These are phyloP conservation scores for Ustilago sp. DNA, from an alignment of 1,284 basidiomycete species.

Conservation along the genomic window DNA sequence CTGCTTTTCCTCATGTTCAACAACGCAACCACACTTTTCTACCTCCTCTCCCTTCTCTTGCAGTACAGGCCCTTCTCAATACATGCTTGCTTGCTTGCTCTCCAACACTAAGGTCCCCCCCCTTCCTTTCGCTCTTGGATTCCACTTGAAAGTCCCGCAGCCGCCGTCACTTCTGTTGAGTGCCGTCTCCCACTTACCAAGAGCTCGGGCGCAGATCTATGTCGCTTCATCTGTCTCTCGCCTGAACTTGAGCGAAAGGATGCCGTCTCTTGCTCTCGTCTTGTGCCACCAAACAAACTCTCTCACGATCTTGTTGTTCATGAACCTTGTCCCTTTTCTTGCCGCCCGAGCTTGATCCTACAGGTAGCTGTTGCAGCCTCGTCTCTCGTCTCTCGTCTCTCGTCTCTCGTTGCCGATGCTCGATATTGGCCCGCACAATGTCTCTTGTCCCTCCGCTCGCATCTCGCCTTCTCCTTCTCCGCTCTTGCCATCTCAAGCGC, in stretches of 20 bases:
- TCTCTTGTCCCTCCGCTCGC: conserved; percentile 6
- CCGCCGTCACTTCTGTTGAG: no score
- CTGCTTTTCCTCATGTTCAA: conserved; percentile 1
- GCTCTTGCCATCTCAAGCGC: background rate
- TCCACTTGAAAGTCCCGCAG: no score
- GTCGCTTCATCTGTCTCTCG: background rate
- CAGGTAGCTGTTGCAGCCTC: background rate
- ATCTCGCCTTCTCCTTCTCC: conserved; percentile 1
- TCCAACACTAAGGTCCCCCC: no score
- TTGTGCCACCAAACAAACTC: background rate
- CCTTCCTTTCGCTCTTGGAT: no score
- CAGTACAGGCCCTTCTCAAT: background rate
- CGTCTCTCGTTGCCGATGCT: background rate
- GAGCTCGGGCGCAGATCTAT: no score
- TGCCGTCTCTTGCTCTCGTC: background rate
- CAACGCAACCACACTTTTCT: conserved; percentile 1
- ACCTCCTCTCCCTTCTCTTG: background rate
- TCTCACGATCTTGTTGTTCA: background rate
- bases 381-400: background rate
- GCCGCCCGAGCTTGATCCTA: background rate
- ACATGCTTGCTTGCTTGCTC: no score
- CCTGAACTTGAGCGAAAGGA: background rate
- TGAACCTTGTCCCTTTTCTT: conserved; percentile 1
- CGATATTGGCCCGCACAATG: background rate
- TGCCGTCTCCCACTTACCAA: no score